Base-by-base conservation (phyloP, 2,329 filamentous ascomycete species). In the Fusarium aywerte region DNA sequence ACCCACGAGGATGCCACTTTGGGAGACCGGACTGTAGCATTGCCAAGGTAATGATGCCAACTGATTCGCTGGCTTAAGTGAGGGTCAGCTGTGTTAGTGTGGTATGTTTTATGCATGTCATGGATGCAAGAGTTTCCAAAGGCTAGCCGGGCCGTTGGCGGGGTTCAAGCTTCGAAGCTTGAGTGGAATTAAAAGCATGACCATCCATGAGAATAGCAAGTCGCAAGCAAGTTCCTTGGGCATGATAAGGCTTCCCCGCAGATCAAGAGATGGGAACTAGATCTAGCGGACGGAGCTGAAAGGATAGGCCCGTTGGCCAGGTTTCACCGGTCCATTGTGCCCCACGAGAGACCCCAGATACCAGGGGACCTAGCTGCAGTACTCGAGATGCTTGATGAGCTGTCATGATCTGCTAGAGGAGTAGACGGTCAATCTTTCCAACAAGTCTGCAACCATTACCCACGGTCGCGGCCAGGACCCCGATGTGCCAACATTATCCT, bases 121-220 rank as follows among this genome's bases (percentile, higher is more conserved):
- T 49, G 45, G 33, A 60, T 54, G 58, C 50, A 33, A 48, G 44
- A 32, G 51, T 57, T 62, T 56, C 32, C 45, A 18, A 49, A 49
- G 57, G 65, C 36, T 56, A 62, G 63, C 69, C 60, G 70, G 61
- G 64, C 66, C 63, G 70, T 67, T 68, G 67, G 71, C 60, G 62
- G 71, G 66, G 71, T 45, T 51, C 48, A 48, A 54, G 55, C 55
- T 43, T 45, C 48, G 44, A 60, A 53, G 39, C 39, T 62, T 59
- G 40, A 25, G 57, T 48, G 42, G 44, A 59, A 60, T 58, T 58
- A 51, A 62, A 68, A 33, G 67, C 67, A 68, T 73, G 71, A 67
- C 65, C 68, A 32, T 47, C 32, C 42, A 58, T 61, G 61, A 62
- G 68, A 48, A 73, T 61, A 50, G 43, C 32, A 38, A 59, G 33